phyloP scores from a whole-genome alignment of 1,284 basidiomycete species.

The Pyrrhoderma lamaoense region DNA sequence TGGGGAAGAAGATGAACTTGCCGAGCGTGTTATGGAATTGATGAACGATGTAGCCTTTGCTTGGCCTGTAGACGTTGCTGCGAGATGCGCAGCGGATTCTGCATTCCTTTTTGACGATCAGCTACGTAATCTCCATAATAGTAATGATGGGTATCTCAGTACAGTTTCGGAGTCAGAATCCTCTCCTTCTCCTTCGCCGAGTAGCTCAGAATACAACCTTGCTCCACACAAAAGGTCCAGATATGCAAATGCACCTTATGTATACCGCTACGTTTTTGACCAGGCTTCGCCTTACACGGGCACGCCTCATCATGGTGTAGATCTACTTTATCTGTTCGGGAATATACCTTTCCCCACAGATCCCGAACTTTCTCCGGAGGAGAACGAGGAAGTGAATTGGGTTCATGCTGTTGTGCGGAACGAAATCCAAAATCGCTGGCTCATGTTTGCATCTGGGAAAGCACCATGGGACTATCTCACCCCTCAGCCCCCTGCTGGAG shows the following conservation, averaged over 20 bases:
- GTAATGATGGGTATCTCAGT: slow-evolving; percentile 3
- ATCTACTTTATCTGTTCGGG: slow-evolving; percentile 70
- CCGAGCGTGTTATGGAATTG: slow-evolving; percentile 57
- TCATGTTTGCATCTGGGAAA: slow-evolving; percentile 65
- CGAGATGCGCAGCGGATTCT: slow-evolving; percentile 23
- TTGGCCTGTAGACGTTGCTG: slow-evolving; percentile 62
- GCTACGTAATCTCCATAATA: not conserved
- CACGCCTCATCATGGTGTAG: slow-evolving; percentile 58
- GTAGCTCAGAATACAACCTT: not conserved
- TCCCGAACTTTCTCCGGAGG: slow-evolving; percentile 32
- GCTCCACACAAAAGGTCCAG: not conserved
- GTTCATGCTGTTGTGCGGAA: slow-evolving; percentile 41
- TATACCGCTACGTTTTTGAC: slow-evolving; percentile 74
- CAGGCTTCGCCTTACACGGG: slow-evolving; percentile 61
- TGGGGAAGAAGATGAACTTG: slow-evolving; percentile 43
- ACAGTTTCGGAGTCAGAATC: slow-evolving; percentile 9
- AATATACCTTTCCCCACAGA: slow-evolving; percentile 44
- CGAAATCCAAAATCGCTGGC: slow-evolving; percentile 62
- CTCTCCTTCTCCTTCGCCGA: not conserved
- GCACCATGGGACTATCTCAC: slow-evolving; percentile 47
- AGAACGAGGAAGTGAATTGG: slow-evolving; percentile 20
- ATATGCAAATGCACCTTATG: slow-evolving; percentile 25
- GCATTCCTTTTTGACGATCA: slow-evolving; percentile 14
- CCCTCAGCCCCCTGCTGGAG: slow-evolving; percentile 15
- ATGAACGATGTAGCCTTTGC: slow-evolving; percentile 65